Evolutionary conservation across 208 protist genomes (phyloP), one percentile per base, ranked within the genome.

Genomic region (Porcisia hertigi): DNA sequence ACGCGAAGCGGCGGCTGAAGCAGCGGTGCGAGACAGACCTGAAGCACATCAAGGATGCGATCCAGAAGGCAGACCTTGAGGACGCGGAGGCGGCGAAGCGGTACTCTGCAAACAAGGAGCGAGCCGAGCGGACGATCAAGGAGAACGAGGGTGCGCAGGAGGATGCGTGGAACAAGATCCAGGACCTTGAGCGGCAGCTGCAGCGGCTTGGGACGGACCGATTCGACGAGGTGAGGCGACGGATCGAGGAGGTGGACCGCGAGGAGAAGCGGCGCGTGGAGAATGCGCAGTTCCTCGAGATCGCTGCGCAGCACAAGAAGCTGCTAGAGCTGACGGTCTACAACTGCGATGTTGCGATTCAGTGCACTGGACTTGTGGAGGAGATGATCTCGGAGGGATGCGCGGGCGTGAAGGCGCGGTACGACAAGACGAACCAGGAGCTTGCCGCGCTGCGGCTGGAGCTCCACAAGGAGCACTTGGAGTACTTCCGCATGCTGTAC

Each of bases 151-250:
- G n/a, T n/a, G n/a, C n/a, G n/a, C n/a, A n/a, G n/a, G n/a, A n/a
- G n/a, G n/a, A n/a, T n/a, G n/a, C n/a, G n/a, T n/a, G n/a, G n/a
- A n/a, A n/a, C n/a, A n/a, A n/a, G n/a, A n/a, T n/a, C n/a, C n/a
- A n/a, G n/a, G n/a, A n/a, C n/a, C n/a, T 92, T 49, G 89, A 94
- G 88, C 87, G 89, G 49, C 73, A 85, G 84, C 84, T 94, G 73
- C 90, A 94, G 85, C 81, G 83, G 69, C 79, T 92, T n/a, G 90
- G 90, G 63, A 91, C 84, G 57, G 90, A 94, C 71, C 87, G 90
- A 47, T 94, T 94, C 76, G 90, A 94, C 49, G 90, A 94, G 81
- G 90, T 94, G 80, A 94, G 92, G 88, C 90, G 90, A 66, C 87
- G 90, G 57, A 92, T 94, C 77, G 90, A 94, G 85, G 90, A 94